These are phyloP conservation scores for Suillus cothurnatus DNA, from an alignment of 768 basidiomycete genomes.

Conservation along the genomic window DNA sequence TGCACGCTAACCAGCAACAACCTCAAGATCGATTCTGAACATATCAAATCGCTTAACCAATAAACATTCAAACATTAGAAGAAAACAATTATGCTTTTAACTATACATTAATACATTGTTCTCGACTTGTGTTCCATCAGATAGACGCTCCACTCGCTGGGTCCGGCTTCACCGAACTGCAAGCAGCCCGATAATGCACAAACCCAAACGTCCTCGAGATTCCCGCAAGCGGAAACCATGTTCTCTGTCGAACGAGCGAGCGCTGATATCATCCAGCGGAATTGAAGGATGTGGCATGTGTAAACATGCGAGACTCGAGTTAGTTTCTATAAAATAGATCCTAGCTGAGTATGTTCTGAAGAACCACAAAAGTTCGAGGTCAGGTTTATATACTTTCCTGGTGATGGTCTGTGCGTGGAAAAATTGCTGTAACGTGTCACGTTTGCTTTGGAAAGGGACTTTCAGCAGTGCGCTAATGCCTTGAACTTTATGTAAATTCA, in stretches of 20 bases:
- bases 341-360: slow-evolving; percentile 79
- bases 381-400: slow-evolving; percentile 35
- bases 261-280: slow-evolving; percentile 70
- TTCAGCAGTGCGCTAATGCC: too few relatives aligned
- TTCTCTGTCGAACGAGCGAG: slow-evolving; percentile 72
- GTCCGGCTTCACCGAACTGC: slow-evolving; percentile 27
- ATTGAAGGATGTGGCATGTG: slow-evolving; percentile 72
- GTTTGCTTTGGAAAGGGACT: not conserved
- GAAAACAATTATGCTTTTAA: too few relatives aligned
- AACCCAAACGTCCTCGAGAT: slow-evolving; percentile 70
- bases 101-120: not conserved
- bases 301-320: slow-evolving; percentile 81
- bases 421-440: not conserved
- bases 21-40: too few relatives aligned
- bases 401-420: slow-evolving; percentile 37
- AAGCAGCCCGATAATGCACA: slow-evolving; percentile 29
- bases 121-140: slow-evolving; percentile 52
- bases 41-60: too few relatives aligned
- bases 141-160: slow-evolving; percentile 62
- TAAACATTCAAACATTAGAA: too few relatives aligned
- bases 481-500: too few relatives aligned
- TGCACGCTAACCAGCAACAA: too few relatives aligned
- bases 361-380: slow-evolving; percentile 28
- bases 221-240: slow-evolving; percentile 41
- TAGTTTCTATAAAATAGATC: slow-evolving; percentile 81